phyloP scores from a whole-genome alignment of 2,329 filamentous ascomycete genomes.

The Colletotrichum sidae region DNA sequence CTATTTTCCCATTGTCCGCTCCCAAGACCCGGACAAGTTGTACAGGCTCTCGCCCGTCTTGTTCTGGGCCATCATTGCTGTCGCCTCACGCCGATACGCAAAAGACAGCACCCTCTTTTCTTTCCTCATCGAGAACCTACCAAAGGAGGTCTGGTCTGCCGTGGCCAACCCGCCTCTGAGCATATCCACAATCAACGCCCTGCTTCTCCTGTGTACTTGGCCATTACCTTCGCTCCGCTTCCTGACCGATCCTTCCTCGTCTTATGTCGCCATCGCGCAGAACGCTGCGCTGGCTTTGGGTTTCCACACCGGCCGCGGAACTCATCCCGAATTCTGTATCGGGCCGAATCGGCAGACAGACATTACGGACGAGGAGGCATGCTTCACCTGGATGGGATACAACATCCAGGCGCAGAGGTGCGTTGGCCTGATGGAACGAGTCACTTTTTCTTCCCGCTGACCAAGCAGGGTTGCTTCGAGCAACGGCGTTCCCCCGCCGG shows the following conservation, averaged over 20 bases:
- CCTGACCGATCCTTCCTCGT: slow-evolving; percentile 61
- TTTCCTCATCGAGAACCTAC: slow-evolving; percentile 60
- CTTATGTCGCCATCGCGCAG: slow-evolving; percentile 59
- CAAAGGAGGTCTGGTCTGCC: slow-evolving; percentile 57
- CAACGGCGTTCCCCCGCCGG: slow-evolving; percentile 59
- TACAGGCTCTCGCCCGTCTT: slow-evolving; percentile 61
- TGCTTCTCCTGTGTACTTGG: slow-evolving; percentile 65
- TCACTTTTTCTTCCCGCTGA: slow-evolving; percentile 35
- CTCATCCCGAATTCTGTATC: slow-evolving; percentile 60
- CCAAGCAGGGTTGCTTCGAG: slow-evolving; percentile 51
- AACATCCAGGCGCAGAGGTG: slow-evolving; percentile 65
- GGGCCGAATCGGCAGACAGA: slow-evolving; percentile 53
- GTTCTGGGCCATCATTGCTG: slow-evolving; percentile 67
- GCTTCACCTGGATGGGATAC: slow-evolving; percentile 64
- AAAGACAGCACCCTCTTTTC: slow-evolving; percentile 54
- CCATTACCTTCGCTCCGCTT: slow-evolving; percentile 63
- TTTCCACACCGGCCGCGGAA: slow-evolving; percentile 64
- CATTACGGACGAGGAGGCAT: slow-evolving; percentile 63
- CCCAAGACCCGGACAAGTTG: slow-evolving; percentile 61
- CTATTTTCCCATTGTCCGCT: slow-evolving; percentile 63
- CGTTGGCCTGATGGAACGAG: not conserved
- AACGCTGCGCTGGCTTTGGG: slow-evolving; percentile 62
- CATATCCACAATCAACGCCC: slow-evolving; percentile 62
- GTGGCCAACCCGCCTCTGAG: slow-evolving; percentile 56
- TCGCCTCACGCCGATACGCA: slow-evolving; percentile 62